Base-by-base conservation (phyloP, 2,329 filamentous ascomycete species). In the Zymoseptoria passerinii region DNA sequence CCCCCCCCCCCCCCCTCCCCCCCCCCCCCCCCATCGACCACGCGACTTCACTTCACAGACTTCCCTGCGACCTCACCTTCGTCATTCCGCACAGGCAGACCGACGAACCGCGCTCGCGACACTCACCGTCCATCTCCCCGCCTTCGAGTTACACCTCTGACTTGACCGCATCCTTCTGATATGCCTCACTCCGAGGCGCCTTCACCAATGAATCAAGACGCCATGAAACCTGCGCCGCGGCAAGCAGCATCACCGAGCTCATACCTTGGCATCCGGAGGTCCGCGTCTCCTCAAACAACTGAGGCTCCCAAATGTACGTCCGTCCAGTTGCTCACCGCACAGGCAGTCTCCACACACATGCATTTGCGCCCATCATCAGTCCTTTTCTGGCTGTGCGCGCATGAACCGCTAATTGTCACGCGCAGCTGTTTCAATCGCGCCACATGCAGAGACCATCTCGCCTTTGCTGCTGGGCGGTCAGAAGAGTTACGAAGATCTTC, bases 391-490 rank as follows among this genome's bases (percentile, higher is more conserved):
- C 8, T 29, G 51, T 28, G 48, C 56, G 27, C 23, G 40, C 40
- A 49, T 55, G 9, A 49, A 29, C 29, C 20, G 58, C 63, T 65
- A 40, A 63, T 60, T 59, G 55, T 60, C 56, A 9, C 57, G 50
- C 44, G 50, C 65, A 79, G 77, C 74, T 60, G 77, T 79, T 35
- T 75, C 76, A 4, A 78, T 78, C 63, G 75, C 74, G 54, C 65
- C 64, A 50, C 71, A 76, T 35, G 67, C 74, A 28, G 77, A 78
- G 61, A 73, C 71, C 52, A 77, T 78, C 52, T 79, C 77, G 20
- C 77, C 78, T 44, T 64, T 78, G 61, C 73, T 79, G 61, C 72
- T 75, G 27, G 77, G 72, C 23, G 75, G 73, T 55, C 71, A 75
- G 58, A 79, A 79, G 60, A 74, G 75, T 23, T 64, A 74, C 50